Base-by-base conservation (phyloP, 108 stramenopile species). In the Pseudonitzschia pungens region DNA sequence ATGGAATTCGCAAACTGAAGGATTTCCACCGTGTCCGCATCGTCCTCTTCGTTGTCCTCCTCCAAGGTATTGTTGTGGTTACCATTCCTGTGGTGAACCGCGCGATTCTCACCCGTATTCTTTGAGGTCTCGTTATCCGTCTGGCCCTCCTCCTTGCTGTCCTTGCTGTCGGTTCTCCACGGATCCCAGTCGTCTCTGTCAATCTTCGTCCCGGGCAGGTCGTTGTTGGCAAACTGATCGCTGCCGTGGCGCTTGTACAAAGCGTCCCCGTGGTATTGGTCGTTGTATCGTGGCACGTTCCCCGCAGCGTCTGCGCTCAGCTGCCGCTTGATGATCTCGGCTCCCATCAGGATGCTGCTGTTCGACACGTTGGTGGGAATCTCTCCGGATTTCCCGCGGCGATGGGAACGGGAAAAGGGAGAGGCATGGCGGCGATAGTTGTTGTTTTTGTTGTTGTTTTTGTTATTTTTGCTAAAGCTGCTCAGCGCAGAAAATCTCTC, bases 301-400 rank as follows among this genome's bases (percentile, higher is more conserved):
- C 27, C 29, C 7, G 60, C 14, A 33, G 33, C 31, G 33, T 62
- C 60, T 3, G 14, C 20, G n/a, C 60, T 62, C 60, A 62, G n/a
- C n/a, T 62, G 60, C 10, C 33, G 60, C 36, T 62, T 62, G 60
- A 62, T 62, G 29, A 62, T 62, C 9, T 29, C 29, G 15, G 60
- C 60, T 33, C 60, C 60, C 60, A 33, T 40, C 28, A 40, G 32
- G 20, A 62, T 62, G 60, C 60, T 62, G 36, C 36, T 62, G 36
- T 62, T 62, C 28, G 36, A 14, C 14, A 58, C 57, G 29, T 33
- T 55, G 50, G 57, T 58, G 21, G 24, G 29, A 31, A 16, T 1
- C 28, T 26, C 15, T 58, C n/a, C 20, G 29, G 36, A 40, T 14
- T 16, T 40, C n/a, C 29, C 4, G 26, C 31, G 57, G 57, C 29